Evolutionary conservation across 805 yeast species (phyloP), one percentile per base, ranked within the genome.

Genomic region (Candida endomychidarum): DNA sequence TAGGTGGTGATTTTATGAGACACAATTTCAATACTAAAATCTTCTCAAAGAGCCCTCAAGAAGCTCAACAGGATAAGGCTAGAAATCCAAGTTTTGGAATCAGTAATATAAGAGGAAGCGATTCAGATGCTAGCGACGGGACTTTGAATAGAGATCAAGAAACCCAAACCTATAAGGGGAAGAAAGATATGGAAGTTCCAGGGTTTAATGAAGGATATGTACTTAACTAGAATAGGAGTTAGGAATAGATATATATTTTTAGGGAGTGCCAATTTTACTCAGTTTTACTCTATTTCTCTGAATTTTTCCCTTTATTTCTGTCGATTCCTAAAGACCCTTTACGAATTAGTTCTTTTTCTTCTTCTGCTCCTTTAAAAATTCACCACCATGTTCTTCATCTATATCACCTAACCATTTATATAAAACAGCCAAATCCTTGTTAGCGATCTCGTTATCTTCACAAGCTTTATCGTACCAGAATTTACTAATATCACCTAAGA

Each of bases 381-480:
- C 11, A 20, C 37, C 28, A 16, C 45, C 45, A 10, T 32, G 6
- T 4, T 23, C 22, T 32, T 41, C 45, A 28, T 34, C 41, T 18
- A 44, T 37, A 7, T 26, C 28, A 8, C 68, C 73, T 29, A 68
- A 56, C 72, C 73, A 68, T 48, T 68, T 71, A 42, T 52, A 68
- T 40, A 68, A 60, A 3, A 68, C 74, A 10, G 61, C 70, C 54
- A 68, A 62, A 50, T 68, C 74, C 24, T 67, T 59, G 35, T 52
- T 56, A 26, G 70, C 74, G 33, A 67, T 42, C 38, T 67, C 67
- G 7, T 62, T 62, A 11, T 65, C 48, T 47, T 68, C 70, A 41
- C 72, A 67, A 3, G 74, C 74, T 46, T 58, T 61, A 41, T 67
- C 67, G 43, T 68, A 68, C 71, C 71, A 67, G 30, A 59, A 52